These are phyloP conservation scores for Talaromyces piceae DNA, from an alignment of 2,329 filamentous ascomycete genomes.

Conservation along the genomic window DNA sequence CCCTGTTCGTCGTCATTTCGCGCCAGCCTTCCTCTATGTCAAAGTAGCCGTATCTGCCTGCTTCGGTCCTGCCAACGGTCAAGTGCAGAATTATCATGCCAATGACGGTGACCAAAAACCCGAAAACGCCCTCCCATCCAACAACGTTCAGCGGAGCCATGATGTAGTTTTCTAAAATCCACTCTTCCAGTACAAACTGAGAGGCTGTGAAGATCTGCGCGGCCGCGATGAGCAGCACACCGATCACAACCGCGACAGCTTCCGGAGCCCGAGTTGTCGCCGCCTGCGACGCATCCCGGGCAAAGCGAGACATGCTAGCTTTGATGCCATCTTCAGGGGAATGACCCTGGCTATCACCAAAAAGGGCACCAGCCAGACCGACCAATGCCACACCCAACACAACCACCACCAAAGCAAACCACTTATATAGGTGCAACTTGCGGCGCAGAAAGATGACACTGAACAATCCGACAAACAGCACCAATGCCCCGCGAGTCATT, in stretches of 20 bases:
- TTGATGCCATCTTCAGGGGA: slow-evolving; percentile 28
- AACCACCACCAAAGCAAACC: slow-evolving; percentile 79
- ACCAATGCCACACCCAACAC: slow-evolving; percentile 83
- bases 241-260: slow-evolving; percentile 65
- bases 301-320: slow-evolving; percentile 11
- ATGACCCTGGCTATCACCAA: slow-evolving; percentile 53
- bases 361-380: slow-evolving; percentile 79
- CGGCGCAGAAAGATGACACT: slow-evolving; percentile 84
- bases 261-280: slow-evolving; percentile 44
- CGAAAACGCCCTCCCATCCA: slow-evolving; percentile 93
- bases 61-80: slow-evolving; percentile 64
- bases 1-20: slow-evolving; percentile 65
- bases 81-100: slow-evolving; percentile 76
- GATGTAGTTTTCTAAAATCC: slow-evolving; percentile 72
- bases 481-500: slow-evolving; percentile 92
- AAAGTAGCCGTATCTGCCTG: slow-evolving; percentile 75
- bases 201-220: slow-evolving; percentile 96
- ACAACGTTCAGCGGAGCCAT: slow-evolving; percentile 84
- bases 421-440: slow-evolving; percentile 79
- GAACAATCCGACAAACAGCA: slow-evolving; percentile 92
- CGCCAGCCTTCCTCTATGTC: slow-evolving; percentile 80
- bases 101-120: slow-evolving; percentile 69
- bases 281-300: slow-evolving; percentile 29
- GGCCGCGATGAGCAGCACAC: slow-evolving; percentile 81
- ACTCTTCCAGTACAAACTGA: slow-evolving; percentile 94